A percentile compares a stretch with the other conserved stretches of the same genome.
Conservation (phyloP, 192 early-diverging fungal species). For the Rhizophagus prolifer region DNA sequence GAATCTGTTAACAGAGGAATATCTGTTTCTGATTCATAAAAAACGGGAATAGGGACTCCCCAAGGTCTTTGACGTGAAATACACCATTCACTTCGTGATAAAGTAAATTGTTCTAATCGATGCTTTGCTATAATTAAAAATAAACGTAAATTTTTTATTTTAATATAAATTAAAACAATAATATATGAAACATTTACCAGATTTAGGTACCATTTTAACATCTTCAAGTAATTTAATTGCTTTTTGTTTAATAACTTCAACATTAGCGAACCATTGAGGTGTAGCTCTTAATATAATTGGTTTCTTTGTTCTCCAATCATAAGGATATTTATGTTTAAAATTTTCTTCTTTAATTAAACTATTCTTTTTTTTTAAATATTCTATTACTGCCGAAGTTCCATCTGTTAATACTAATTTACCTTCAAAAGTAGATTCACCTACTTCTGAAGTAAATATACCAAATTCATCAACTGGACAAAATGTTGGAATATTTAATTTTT, state of each 20-base stretch:
- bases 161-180: neutral
- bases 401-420: slow-evolving; percentile 61
- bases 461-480: slow-evolving; percentile 73
- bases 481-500: slow-evolving; percentile 51
- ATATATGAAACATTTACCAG: slow-evolving; percentile 33
- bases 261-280: slow-evolving; percentile 81
- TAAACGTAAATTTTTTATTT: neutral
- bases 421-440: slow-evolving; percentile 50
- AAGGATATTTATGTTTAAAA: slow-evolving; percentile 76
- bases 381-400: slow-evolving; percentile 58
- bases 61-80: slow-evolving; percentile 80
- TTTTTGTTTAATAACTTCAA: slow-evolving; percentile 59
- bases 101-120: slow-evolving; percentile 64
- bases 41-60: slow-evolving; percentile 80
- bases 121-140: slow-evolving; percentile 28
- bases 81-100: slow-evolving; percentile 77
- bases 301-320: slow-evolving; percentile 83
- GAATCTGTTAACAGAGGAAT: slow-evolving; percentile 63
- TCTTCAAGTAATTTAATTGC: slow-evolving; percentile 55
- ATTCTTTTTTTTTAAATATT: slow-evolving; percentile 42
- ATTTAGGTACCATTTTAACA: slow-evolving; percentile 62
- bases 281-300: slow-evolving; percentile 81
- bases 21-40: slow-evolving; percentile 63
- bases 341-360: slow-evolving; percentile 50
- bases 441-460: slow-evolving; percentile 70